Evolutionary conservation across 1,139 yeast genomes (phyloP).

Genomic region (Kodamaea plutei): DNA sequence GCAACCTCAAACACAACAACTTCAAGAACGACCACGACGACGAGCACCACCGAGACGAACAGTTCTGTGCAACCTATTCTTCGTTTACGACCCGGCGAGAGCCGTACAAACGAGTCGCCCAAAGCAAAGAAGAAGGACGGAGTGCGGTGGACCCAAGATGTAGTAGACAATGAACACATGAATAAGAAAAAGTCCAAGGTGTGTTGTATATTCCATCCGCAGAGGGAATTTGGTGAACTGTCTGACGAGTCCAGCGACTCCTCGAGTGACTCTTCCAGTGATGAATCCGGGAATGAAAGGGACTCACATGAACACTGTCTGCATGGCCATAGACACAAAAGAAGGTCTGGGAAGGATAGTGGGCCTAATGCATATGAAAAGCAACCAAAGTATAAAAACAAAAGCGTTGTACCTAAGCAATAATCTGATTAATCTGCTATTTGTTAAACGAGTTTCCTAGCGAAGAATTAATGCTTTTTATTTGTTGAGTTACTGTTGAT

Average conservation of each 20-base stretch:
- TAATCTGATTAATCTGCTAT: no score
- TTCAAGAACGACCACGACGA: no score
- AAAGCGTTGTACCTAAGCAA: conserved; percentile 13
- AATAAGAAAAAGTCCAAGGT: conserved; percentile 84
- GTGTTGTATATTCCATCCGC: conserved; percentile 94
- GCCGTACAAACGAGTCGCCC: conserved; percentile 2
- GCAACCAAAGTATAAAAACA: conserved; percentile 58
- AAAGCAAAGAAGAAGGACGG: conserved; percentile 27
- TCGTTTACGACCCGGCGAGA: conserved; percentile 8
- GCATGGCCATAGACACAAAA: conserved; percentile 9
- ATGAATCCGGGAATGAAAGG: conserved; percentile 12
- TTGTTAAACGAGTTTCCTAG: no score
- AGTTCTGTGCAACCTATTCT: conserved; percentile 14
- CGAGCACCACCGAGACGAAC: no score
- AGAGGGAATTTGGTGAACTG: conserved; percentile 51
- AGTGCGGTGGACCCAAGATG: conserved; percentile 83
- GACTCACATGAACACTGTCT: conserved; percentile 6
- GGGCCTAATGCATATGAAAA: conserved; percentile 72
- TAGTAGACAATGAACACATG: conserved; percentile 85
- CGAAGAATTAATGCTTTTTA: no score
- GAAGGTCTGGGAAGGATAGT: conserved; percentile 8
- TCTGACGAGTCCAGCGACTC: conserved; percentile 28
- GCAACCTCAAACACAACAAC: no score
- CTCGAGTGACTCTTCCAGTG: conserved; percentile 35
- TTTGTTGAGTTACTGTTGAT: no score